Evolutionary conservation across 345 rosid species (phyloP).

Genomic region (Luvunga scandens): DNA sequence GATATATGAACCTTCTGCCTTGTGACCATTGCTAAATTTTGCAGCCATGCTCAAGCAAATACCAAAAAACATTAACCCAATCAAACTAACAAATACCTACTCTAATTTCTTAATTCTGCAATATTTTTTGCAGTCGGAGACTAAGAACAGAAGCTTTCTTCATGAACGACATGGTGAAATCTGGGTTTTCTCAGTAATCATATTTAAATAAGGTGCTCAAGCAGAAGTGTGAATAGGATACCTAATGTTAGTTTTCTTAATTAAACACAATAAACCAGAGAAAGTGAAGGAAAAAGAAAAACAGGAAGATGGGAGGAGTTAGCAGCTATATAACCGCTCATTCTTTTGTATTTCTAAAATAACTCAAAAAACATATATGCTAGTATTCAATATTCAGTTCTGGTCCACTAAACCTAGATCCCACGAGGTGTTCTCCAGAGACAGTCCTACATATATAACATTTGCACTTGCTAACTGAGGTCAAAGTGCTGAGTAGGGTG

Average conservation of each 20-base stretch:
- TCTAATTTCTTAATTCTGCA: conserved; percentile 2
- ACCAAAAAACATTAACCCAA: neutral
- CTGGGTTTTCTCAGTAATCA: neutral
- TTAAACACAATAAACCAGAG: too few species aligned
- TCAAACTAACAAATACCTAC: neutral
- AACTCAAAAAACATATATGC: neutral
- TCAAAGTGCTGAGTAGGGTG: neutral
- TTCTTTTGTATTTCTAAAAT: neutral
- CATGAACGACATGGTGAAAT: neutral
- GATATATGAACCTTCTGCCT: neutral
- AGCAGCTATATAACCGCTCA: neutral
- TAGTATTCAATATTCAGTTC: neutral
- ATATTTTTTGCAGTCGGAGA: neutral
- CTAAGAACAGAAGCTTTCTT: neutral
- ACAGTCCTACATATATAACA: neutral
- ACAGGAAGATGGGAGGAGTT: too few species aligned
- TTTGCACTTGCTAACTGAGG: neutral
- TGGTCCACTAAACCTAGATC: neutral
- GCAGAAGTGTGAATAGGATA: neutral
- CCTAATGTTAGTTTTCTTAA: too few species aligned
- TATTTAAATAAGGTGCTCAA: neutral
- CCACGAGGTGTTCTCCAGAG: neutral
- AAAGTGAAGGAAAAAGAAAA: too few species aligned
- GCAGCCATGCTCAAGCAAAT: neutral
- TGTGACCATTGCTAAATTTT: neutral